phyloP scores from a whole-genome alignment of 78 protist genomes.

The Planoprotostelium fungivorum region DNA sequence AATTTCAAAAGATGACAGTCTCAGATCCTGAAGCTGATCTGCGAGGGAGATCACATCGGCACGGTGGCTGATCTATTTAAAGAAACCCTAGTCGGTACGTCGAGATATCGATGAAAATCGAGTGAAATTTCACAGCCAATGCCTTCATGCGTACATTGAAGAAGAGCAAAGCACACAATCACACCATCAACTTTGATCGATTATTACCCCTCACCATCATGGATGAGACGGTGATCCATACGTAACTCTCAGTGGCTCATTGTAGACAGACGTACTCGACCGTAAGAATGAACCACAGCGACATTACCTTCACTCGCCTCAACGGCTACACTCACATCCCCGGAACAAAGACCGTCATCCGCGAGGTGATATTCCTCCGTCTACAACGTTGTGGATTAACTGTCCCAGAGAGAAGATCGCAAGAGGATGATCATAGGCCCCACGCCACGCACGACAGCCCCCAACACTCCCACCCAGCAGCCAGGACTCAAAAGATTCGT shows the following conservation, averaged over 20 bases:
- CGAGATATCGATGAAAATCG: background rate
- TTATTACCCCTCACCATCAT: background rate
- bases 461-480: background rate
- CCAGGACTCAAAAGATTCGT: background rate
- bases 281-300: background rate
- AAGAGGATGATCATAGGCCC: background rate
- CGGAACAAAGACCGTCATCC: background rate
- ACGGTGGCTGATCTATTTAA: background rate
- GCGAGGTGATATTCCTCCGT: background rate
- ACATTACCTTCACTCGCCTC: background rate
- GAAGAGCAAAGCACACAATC: background rate
- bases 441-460: background rate
- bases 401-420: background rate
- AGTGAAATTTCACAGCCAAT: background rate
- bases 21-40: background rate
- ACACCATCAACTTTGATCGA: background rate
- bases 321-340: background rate
- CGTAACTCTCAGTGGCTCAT: background rate
- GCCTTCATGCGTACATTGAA: background rate
- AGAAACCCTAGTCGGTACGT: background rate
- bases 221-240: background rate
- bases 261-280: background rate
- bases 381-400: background rate
- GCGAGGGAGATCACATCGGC: background rate
- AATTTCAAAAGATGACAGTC: background rate